Percentiles rank a stretch among this genome's conserved stretches.
Evolutionary conservation across 805 yeast species (phyloP).

Genomic region (Torulaspora franciscae): DNA sequence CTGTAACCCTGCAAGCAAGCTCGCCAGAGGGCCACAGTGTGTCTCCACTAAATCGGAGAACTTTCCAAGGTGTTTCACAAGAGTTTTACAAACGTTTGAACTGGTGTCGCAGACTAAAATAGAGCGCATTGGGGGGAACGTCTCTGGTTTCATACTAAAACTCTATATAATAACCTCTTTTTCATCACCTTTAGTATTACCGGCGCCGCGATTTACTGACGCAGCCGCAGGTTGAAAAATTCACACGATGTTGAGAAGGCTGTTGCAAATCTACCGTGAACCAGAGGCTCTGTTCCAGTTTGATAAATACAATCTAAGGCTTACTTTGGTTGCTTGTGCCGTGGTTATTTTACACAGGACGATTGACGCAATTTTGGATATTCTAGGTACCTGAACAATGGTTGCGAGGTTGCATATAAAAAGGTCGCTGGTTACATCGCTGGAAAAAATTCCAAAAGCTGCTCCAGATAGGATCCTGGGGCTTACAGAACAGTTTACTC

Average conservation of each 20-base stretch:
- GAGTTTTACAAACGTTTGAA: conserved; percentile 12
- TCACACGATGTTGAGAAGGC: conserved; percentile 6
- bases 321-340: conserved; percentile 5
- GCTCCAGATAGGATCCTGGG: conserved; percentile 89
- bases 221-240: conserved; percentile 5
- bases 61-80: conserved; percentile 6
- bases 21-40: neutral
- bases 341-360: conserved; percentile 5
- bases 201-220: neutral
- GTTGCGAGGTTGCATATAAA: neutral
- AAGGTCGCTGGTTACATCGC: conserved; percentile 7
- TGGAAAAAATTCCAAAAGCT: conserved; percentile 42
- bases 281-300: conserved; percentile 1
- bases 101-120: conserved; percentile 25
- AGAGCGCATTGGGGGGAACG: neutral
- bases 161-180: neutral
- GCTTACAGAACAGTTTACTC: conserved; percentile 65
- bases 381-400: conserved; percentile 6
- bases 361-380: conserved; percentile 7
- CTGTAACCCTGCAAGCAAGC: neutral
- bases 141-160: neutral
- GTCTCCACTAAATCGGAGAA: neutral
- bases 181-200: neutral
- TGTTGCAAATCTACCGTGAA: conserved; percentile 1
- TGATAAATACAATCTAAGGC: conserved; percentile 4